Evolutionary conservation across 164 flowering plant species (phyloP), one percentile per base, ranked within the genome.

Genomic region (Liquidambar formosana): DNA sequence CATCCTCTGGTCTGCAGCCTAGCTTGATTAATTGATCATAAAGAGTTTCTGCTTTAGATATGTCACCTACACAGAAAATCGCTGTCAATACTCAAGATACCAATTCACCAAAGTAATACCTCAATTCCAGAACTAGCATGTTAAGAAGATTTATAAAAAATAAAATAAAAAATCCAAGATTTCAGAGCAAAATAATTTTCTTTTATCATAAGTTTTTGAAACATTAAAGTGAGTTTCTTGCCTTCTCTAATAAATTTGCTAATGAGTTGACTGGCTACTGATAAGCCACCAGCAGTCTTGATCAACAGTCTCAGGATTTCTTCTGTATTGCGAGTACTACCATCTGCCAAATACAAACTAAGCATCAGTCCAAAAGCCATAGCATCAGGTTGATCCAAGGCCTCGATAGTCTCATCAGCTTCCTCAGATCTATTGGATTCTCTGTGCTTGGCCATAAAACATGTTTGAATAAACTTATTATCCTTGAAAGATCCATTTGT

Each of bases 201-300:
- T 13, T 33, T 56, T 46, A 41, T 18, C 41, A 45, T 2, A 28
- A 27, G 51, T 4, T 11, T 8, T 41, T 14, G 14, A 53, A 44
- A 53, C 27, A 49, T 51, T 10, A 2, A 22, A 23, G 41, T 62
- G 60, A 57, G 18, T 52, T 38, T 44, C 80, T 76, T 82, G 78
- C 97, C 96, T 82, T 85, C 86, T 75, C 80, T 83, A 25, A 72
- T 56, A 27, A 84, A 87, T 57, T 79, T 84, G 70, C 73, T 58
- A 64, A 90, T 78, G 33, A 87, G 80, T 70, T 83, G 89, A 77
- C 73, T 81, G 47, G 79, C 87, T 47, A 79, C 66, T 53, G 87
- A 69, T 70, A 76, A 67, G 64, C 96, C 92, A 74, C 79, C 75
- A 54, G 80, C 70, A 54, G 77, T 77, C 67, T 73, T 72, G 33